Evolutionary conservation across 2,329 filamentous ascomycete species (phyloP), one percentile per base, ranked within the genome.

Genomic region (Apiospora aurea): DNA sequence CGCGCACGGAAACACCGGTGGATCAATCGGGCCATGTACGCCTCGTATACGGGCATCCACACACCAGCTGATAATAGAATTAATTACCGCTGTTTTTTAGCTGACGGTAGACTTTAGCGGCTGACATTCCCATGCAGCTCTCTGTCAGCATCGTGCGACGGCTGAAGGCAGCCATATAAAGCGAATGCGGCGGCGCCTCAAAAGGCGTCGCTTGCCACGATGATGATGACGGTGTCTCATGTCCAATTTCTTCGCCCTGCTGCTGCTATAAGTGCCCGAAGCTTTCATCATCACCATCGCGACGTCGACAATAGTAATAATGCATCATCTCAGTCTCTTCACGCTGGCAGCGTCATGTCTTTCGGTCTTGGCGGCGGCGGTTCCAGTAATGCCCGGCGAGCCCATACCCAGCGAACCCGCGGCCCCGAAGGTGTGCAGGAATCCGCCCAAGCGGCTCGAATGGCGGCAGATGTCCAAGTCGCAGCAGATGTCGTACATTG

Each of bases 401-500:
- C 46, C 46, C 46, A 49, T 49, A 2, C 46, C 46, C 18, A 49
- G 10, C 46, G 46, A 49, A n/a, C 29, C 53, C 29, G 1, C 7
- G 16, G 16, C 26, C 29, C 41, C 66, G 41, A 26, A 16, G 11
- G 24, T 16, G 24, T 68, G 66, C 66, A 46, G 66, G 66, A 68
- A 68, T 29, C 66, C 66, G 41, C 66, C 66, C 1, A 46, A 47
- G n/a, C 21, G 66, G 24, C 24, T 68, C 13, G 66, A 68, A 26
- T 68, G 66, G 66, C 66, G 66, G 18, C 66, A 68, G 66, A 68
- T 68, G 66, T 46, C 66, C 14, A 14, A 68, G 41, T 38, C 41
- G 24, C 41, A 69, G 18, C 66, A 69, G 26, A 34, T 16, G 5
- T 68, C 64, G 14, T 71, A 71, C 41, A 71, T 71, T 18, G 67